phyloP scores from a whole-genome alignment of 805 yeast species.

The Saccharomycopsis synnaedendra region DNA sequence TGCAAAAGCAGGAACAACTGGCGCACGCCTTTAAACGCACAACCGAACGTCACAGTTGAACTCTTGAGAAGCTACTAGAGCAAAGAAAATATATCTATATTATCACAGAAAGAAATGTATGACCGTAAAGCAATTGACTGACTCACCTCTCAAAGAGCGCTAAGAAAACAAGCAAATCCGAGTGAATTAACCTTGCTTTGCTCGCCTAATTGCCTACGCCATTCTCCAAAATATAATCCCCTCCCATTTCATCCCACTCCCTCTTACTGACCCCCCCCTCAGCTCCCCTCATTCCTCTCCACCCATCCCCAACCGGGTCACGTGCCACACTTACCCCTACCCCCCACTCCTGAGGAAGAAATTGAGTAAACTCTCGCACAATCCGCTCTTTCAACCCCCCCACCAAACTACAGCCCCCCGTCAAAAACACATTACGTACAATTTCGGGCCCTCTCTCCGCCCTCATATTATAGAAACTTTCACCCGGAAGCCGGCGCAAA shows the following conservation, averaged over 20 bases:
- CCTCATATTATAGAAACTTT: conserved; percentile 44
- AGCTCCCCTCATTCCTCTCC: conserved; percentile 81
- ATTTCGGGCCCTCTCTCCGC: conserved; percentile 16
- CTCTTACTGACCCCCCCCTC: conserved; percentile 44
- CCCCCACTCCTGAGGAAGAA: conserved; percentile 58
- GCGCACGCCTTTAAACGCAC: too few relatives aligned
- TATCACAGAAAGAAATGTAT: too few relatives aligned
- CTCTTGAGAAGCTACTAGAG: too few relatives aligned
- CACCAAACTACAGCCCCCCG: conserved; percentile 75
- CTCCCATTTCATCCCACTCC: conserved; percentile 83
- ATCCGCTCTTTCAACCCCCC: conserved; percentile 60
- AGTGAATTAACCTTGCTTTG: too few relatives aligned
- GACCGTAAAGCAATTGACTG: too few relatives aligned
- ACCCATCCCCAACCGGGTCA: conserved; percentile 70
- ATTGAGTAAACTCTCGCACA: conserved; percentile 52
- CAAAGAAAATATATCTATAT: too few relatives aligned
- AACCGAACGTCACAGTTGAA: too few relatives aligned
- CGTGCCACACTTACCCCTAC: conserved; percentile 50
- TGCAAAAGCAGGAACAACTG: too few relatives aligned
- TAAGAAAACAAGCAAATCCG: too few relatives aligned
- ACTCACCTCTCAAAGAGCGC: too few relatives aligned
- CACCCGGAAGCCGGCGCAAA: conserved; percentile 45
- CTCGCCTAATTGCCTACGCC: conserved; percentile 47
- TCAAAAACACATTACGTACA: conserved; percentile 55
- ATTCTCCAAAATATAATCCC: conserved; percentile 83